phyloP scores from a whole-genome alignment of 305 asterid genomes.

The Andrographis paniculata region DNA sequence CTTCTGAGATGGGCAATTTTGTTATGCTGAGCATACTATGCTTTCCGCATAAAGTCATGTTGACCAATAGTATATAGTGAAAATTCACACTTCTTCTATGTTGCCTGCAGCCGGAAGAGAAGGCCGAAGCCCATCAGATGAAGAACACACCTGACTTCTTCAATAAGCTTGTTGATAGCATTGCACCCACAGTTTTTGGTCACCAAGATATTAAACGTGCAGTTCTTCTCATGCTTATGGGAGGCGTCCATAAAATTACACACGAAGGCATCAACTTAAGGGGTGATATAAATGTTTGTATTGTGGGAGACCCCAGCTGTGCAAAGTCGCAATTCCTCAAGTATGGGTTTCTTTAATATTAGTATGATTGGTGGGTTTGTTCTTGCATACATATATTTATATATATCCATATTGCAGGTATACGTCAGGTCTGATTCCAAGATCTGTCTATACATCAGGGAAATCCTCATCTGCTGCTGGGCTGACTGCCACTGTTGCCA shows the following conservation, averaged over 20 bases:
- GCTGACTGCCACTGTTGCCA: constrained; percentile 95
- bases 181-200: constrained; percentile 86
- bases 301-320: constrained; percentile 99
- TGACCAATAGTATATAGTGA: no score
- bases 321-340: constrained; percentile 96
- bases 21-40: no score
- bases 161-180: constrained; percentile 87
- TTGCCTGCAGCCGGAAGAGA: constrained; percentile 56
- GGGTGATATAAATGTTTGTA: constrained; percentile 95
- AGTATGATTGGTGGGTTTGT: constrained; percentile 9
- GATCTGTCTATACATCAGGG: constrained; percentile 96
- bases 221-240: constrained; percentile 86
- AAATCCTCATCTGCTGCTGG: constrained; percentile 98
- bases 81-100: no score
- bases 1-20: no score
- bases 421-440: constrained; percentile 75
- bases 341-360: constrained; percentile 26
- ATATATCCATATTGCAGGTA: constrained; percentile 40
- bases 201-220: constrained; percentile 96
- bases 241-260: constrained; percentile 86
- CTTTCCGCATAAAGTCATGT: no score
- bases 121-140: constrained; percentile 58
- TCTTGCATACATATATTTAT: constrained; percentile 8
- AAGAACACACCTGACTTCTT: constrained; percentile 78
- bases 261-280: constrained; percentile 96